Base-by-base conservation (phyloP, 192 early-diverging fungal species). In the Backusella tarrabulga region DNA sequence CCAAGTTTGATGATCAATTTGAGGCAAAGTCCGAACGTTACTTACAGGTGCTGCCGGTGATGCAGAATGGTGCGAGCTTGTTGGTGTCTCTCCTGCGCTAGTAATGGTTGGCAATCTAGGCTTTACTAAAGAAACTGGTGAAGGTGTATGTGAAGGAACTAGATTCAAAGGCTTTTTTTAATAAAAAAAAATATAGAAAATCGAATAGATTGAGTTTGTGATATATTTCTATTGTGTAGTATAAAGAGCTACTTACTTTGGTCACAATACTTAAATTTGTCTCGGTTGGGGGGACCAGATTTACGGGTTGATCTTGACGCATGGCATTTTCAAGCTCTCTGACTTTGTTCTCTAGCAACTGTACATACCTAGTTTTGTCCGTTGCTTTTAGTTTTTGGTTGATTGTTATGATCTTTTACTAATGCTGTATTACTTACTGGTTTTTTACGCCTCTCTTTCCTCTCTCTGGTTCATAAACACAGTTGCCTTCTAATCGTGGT, bases 381-480 rank as follows among this genome's bases (percentile, higher is more conserved):
- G 1, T 71, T 42, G 6, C n/a, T 41, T 42, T 26, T 29, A 71
- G 35, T 71, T 23, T 14, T 29, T 3, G 8, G 56, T 14, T 26
- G 46, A 29, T 63, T 63, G 23, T 29, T 63, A 21, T 1, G 23
- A 41, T 3, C 23, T 42, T 35, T 35, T 40, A n/a, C 7, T 21
- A 11, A 23, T 23, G 12, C 11, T 29, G 5, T 6, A 14, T 41
- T 40, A 71, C 70, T 71, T 71, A 71, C 70, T 71, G 70, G 21
- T 71, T 71, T 14, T 71, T 36, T 42, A 71, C 29, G 12, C 70
- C 70, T 41, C 70, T 36, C 41, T 42, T 71, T 71, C 70, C 70
- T 42, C 70, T n/a, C 14, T 71, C 70, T 42, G 70, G 70, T 71
- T 71, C 70, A 71, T 71, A 71, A 15, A 71, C 70, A 23, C 70